A percentile compares a stretch with the other conserved stretches of the same genome.
These are phyloP conservation scores for Mycocentrospora acerina DNA, from an alignment of 2,329 filamentous ascomycete species.

Conservation along the genomic window DNA sequence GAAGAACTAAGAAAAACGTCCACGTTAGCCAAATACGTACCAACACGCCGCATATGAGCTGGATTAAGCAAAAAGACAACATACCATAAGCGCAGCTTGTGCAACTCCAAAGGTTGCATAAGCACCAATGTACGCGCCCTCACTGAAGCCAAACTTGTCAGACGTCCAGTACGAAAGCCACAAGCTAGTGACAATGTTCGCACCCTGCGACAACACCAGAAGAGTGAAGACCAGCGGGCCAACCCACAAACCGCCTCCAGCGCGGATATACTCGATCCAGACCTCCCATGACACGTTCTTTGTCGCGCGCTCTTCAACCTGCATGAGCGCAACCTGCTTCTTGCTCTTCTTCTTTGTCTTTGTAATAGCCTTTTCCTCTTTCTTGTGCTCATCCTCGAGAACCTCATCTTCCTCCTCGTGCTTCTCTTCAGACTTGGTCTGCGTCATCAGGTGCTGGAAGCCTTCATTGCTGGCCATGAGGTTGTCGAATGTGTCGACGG, in stretches of 20 bases:
- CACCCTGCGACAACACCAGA: constrained; percentile 72
- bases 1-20: constrained; percentile 58
- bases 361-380: constrained; percentile 60
- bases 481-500: constrained; percentile 85
- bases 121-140: constrained; percentile 70
- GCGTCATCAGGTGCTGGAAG: constrained; percentile 82
- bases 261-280: constrained; percentile 74
- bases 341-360: constrained; percentile 51
- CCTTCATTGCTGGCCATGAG: constrained; percentile 76
- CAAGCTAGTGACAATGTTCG: constrained; percentile 83
- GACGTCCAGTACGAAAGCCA: constrained; percentile 97
- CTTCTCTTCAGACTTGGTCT: constrained; percentile 66
- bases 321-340: constrained; percentile 67
- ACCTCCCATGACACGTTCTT: constrained; percentile 78
- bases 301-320: constrained; percentile 69
- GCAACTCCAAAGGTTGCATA: constrained; percentile 14
- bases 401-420: constrained; percentile 51
- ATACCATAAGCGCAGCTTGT: constrained; percentile 46
- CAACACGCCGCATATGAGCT: constrained; percentile 72
- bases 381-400: constrained; percentile 52
- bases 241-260: constrained; percentile 71
- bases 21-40: constrained; percentile 56
- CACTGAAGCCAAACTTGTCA: constrained; percentile 67
- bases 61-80: constrained; percentile 55
- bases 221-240: constrained; percentile 64